Evolutionary conservation across 1,284 basidiomycete genomes (phyloP), one percentile per base, ranked within the genome.

Genomic region (Sanghuangporus sanghuang): DNA sequence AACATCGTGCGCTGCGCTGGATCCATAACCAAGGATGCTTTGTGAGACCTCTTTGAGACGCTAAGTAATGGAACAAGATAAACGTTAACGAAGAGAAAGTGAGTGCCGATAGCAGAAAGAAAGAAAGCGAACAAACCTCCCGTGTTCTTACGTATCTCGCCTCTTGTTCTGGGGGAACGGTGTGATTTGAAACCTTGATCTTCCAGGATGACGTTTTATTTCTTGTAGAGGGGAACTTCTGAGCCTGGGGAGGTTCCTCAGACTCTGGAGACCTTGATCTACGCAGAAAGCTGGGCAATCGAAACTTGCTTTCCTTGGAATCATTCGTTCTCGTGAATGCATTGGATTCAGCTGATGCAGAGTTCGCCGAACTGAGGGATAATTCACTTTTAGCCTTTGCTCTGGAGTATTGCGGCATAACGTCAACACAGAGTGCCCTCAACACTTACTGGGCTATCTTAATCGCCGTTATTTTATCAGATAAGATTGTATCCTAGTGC

Each of bases 11-110:
- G 74, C 68, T 7, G 83, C 70, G 50, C 78, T 76, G 1, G 68
- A 71, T 0, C 78, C 69, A 7, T 75, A 76, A 18, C 80, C 82
- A 14, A 85, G 73, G 4, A 81, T 75, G 7, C 80, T 76, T 79
- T 82, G 68, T 42, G 59, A 27, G 38, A 48, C 46, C 12, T 59
- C 54, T 16, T 9, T 54, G 49, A 56, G 50, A 21, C 27, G 46
- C 49, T 60, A 9, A 23, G 42, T 16, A 46, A 48, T 23, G 39
- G 6, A 23, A 38, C 12, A 36, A 46, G 14, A 50, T 21, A 35
- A 36, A 18, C 5, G 18, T 18, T 16, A 59, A 44, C 39, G 23
- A n/a, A n/a, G 23, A 23, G 23, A 23, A 23, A 16, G 2, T 11
- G 5, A 21, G n/a, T 23, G 23, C 23, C 23, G 2, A 23, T 23